Percentiles rank a stretch among this genome's conserved stretches.
Evolutionary conservation across 1,284 basidiomycete genomes (phyloP).

Genomic region (Phellopilus nigrolimitatus): DNA sequence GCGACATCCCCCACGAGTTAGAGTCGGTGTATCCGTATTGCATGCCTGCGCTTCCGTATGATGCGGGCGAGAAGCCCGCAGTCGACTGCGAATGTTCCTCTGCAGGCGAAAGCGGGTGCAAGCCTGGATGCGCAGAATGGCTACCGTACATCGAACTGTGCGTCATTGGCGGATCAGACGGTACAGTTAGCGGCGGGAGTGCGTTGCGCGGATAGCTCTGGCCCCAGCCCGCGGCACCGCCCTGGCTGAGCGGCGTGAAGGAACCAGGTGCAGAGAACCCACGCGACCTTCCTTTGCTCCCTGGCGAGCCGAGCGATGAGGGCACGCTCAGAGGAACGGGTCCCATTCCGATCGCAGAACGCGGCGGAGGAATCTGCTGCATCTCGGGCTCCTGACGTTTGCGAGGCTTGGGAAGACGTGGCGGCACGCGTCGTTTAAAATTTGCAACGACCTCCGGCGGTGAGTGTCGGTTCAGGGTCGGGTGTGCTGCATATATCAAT

Average conservation of each 20-base stretch:
- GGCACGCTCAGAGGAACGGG: constrained; percentile 58
- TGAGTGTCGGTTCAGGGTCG: constrained; percentile 82
- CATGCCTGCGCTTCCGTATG: constrained; percentile 38
- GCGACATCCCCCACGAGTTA: constrained; percentile 56
- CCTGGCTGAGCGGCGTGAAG: constrained; percentile 62
- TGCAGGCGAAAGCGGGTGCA: constrained; percentile 56
- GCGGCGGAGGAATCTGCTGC: constrained; percentile 60
- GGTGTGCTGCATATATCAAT: constrained; percentile 67
- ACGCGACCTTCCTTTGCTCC: constrained; percentile 54
- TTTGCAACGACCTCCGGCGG: constrained; percentile 81
- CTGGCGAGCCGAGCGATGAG: constrained; percentile 36
- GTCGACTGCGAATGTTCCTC: constrained; percentile 57
- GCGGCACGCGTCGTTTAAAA: constrained; percentile 91
- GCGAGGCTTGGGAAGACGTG: constrained; percentile 75
- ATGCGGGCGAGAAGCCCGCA: constrained; percentile 51
- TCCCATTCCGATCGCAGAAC: constrained; percentile 63
- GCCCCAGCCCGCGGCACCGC: constrained; percentile 49
- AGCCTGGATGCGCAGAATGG: constrained; percentile 45
- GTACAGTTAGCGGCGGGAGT: constrained; percentile 76
- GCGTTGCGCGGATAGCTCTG: constrained; percentile 58
- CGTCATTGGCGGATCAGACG: constrained; percentile 60
- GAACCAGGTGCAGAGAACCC: constrained; percentile 78
- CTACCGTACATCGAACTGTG: constrained; percentile 45
- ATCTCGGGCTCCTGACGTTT: constrained; percentile 68
- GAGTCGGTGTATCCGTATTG: constrained; percentile 53